Conservation (phyloP, 148 eudicot species). For the Rhododendron ovatum region DNA sequence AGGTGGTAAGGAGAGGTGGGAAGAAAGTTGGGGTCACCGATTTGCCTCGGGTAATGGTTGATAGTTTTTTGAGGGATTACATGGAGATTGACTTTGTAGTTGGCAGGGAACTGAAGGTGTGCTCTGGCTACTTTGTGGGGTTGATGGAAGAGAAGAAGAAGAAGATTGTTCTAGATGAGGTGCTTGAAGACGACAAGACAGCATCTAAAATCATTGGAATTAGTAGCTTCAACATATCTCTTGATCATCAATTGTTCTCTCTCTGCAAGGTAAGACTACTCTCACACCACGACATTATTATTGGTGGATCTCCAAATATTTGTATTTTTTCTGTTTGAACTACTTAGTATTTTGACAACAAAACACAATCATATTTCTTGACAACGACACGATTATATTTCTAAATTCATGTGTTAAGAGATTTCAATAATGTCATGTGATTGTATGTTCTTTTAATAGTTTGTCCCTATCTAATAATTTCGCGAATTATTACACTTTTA, state of each 20-base stretch:
- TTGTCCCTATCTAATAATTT: too few relatives aligned
- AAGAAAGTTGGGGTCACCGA: constrained; percentile 51
- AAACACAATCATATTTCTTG: not conserved
- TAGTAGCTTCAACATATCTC: constrained; percentile 28
- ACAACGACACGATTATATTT: not conserved
- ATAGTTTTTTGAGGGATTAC: constrained; percentile 66
- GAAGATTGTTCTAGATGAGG: constrained; percentile 4
- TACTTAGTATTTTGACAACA: not conserved
- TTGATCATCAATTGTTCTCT: constrained; percentile 38
- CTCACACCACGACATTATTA: not conserved
- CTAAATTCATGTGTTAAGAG: not conserved
- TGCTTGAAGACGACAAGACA: constrained; percentile 13
- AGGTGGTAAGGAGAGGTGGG: constrained; percentile 38
- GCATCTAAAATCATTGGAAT: constrained; percentile 41
- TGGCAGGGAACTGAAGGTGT: constrained; percentile 58
- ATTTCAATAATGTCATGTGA: not conserved
- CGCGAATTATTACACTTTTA: not conserved
- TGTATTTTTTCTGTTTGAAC: not conserved
- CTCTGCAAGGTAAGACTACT: constrained; percentile 46
- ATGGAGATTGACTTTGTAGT: constrained; percentile 54
- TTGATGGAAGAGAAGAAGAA: constrained; percentile 40
- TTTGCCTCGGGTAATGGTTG: constrained; percentile 70
- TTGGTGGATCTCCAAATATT: not conserved
- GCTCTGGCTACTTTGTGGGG: constrained; percentile 55
- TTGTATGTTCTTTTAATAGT: not conserved